These are phyloP conservation scores for Stephanodiscus minutulus DNA, from an alignment of 108 stramenopile genomes.

Conservation along the genomic window DNA sequence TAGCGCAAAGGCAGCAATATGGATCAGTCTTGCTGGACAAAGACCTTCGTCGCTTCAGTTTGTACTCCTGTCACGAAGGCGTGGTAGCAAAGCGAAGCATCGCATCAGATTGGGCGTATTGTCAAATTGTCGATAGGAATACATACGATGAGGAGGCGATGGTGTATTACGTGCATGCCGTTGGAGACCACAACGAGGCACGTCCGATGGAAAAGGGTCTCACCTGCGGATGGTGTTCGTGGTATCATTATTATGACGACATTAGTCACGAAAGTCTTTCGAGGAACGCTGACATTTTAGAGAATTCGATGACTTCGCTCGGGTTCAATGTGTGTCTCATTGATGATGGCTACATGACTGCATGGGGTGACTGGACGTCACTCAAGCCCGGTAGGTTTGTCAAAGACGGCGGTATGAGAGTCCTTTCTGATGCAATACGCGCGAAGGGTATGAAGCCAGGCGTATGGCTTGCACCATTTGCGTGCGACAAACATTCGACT, in stretches of 20 bases:
- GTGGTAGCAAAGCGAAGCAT: slow-evolving; percentile 43
- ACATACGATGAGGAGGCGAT: slow-evolving; percentile 89
- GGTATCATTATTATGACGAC: slow-evolving; percentile 93
- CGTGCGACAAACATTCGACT: slow-evolving; percentile 83
- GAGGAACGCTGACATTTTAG: slow-evolving; percentile 72
- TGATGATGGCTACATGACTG: slow-evolving; percentile 95
- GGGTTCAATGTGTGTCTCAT: slow-evolving; percentile 85
- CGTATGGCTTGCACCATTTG: slow-evolving; percentile 92
- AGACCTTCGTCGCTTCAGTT: slow-evolving; percentile 50
- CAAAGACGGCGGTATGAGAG: slow-evolving; percentile 61
- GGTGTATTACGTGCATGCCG: slow-evolving; percentile 82
- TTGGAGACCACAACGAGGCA: slow-evolving; percentile 76
- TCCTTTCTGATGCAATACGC: slow-evolving; percentile 70
- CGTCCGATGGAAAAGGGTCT: slow-evolving; percentile 75
- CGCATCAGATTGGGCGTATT: slow-evolving; percentile 84
- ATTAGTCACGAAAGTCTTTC: slow-evolving; percentile 78
- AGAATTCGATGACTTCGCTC: slow-evolving; percentile 55
- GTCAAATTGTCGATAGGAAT: slow-evolving; percentile 69
- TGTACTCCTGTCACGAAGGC: slow-evolving; percentile 77
- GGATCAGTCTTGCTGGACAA: slow-evolving; percentile 74
- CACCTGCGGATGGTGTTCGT: slow-evolving; percentile 90
- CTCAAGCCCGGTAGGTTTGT: slow-evolving; percentile 79
- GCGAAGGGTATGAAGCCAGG: slow-evolving; percentile 81
- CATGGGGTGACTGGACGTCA: slow-evolving; percentile 94
- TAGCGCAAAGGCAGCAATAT: slow-evolving; percentile 84